A percentile compares a stretch with the other conserved stretches of the same genome.
Conservation (phyloP, 768 basidiomycete species). For the Cantharellus cinnabarinus region DNA sequence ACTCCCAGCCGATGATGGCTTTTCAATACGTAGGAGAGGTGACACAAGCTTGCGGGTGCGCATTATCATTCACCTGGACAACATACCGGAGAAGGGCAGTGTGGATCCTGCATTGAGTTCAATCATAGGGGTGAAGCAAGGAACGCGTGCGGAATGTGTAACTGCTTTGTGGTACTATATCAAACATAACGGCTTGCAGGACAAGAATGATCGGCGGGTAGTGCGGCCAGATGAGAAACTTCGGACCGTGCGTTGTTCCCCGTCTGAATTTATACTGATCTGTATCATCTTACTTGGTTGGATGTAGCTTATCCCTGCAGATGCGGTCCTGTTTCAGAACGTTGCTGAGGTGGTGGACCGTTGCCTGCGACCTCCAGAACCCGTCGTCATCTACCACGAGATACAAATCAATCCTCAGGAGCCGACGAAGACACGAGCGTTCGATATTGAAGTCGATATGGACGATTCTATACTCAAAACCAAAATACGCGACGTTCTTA, state of each 20-base stretch:
- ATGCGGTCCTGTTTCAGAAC: constrained; percentile 53
- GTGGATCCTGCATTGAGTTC: constrained; percentile 46
- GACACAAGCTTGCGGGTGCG: constrained; percentile 60
- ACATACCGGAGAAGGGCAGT: constrained; percentile 72
- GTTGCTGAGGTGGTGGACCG: constrained; percentile 74
- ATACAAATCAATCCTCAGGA: constrained; percentile 29
- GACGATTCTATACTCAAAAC: constrained; percentile 59
- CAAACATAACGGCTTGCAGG: constrained; percentile 63
- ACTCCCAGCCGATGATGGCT: constrained; percentile 53
- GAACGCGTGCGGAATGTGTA: constrained; percentile 60
- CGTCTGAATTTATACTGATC: background rate
- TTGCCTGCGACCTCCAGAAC: constrained; percentile 55
- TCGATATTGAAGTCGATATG: constrained; percentile 75
- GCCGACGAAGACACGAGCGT: constrained; percentile 40
- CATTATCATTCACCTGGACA: constrained; percentile 69
- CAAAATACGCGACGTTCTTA: constrained; percentile 47
- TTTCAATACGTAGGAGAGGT: constrained; percentile 64
- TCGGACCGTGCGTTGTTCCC: constrained; percentile 26
- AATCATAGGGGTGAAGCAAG: constrained; percentile 64
- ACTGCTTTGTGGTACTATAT: constrained; percentile 85
- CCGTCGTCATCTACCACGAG: constrained; percentile 55
- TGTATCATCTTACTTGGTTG: constrained; percentile 6
- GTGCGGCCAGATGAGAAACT: constrained; percentile 51
- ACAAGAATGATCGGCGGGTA: constrained; percentile 54
- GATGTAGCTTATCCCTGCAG: constrained; percentile 45